Evolutionary conservation across 2,329 filamentous ascomycete species (phyloP).

Genomic region (Anthostomella pinea): DNA sequence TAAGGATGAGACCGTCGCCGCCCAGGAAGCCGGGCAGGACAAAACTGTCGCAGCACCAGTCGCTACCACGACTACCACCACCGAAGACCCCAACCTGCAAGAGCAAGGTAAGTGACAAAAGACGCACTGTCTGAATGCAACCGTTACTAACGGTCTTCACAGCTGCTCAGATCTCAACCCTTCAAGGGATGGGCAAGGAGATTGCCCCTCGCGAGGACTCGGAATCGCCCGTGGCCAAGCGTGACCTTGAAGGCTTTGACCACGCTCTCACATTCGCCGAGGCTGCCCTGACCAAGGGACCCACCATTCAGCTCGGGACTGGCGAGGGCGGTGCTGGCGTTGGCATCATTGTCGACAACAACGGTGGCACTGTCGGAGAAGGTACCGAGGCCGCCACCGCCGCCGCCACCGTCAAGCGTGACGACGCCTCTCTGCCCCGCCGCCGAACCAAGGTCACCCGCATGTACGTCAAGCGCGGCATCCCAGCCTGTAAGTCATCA

Average conservation of each 20-base stretch:
- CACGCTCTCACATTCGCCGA: constrained; percentile 39
- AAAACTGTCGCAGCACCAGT: constrained; percentile 4
- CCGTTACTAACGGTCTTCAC: constrained; percentile 6
- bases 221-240: constrained; percentile 29
- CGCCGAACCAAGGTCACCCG: constrained; percentile 43
- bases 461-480: constrained; percentile 45
- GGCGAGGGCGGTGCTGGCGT: constrained; percentile 38
- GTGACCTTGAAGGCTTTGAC: constrained; percentile 40
- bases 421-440: constrained; percentile 29
- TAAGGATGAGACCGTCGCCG: constrained; percentile 16
- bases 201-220: constrained; percentile 40
- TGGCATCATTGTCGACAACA: constrained; percentile 39
- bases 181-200: constrained; percentile 49
- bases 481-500: constrained; percentile 43
- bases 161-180: constrained; percentile 41
- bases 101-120: constrained; percentile 33
- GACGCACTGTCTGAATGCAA: neutral
- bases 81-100: constrained; percentile 32
- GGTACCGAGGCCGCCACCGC: constrained; percentile 9
- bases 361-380: constrained; percentile 21
- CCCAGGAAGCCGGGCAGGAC: constrained; percentile 4
- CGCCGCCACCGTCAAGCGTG: constrained; percentile 19
- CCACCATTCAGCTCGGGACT: constrained; percentile 39
- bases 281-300: constrained; percentile 37
- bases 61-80: constrained; percentile 1